Evolutionary conservation across 495 filamentous ascomycete species (phyloP).

Genomic region (Aspergillus steynii): DNA sequence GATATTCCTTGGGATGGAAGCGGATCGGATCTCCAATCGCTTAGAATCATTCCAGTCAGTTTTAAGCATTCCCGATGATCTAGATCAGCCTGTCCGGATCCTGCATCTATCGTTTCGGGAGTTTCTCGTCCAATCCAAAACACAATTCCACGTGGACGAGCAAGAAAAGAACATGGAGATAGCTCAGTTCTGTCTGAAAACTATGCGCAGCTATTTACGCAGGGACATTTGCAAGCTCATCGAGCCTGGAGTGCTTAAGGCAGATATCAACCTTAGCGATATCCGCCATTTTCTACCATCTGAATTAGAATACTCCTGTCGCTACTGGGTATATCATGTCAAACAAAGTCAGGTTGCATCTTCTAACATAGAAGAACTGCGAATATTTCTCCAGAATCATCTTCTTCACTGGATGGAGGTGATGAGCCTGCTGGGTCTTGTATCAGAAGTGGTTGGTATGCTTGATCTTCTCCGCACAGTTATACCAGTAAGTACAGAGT

Average conservation of each 20-base stretch:
- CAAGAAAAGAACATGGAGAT: constrained; percentile 5
- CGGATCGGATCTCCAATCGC: not conserved
- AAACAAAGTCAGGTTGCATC: constrained; percentile 26
- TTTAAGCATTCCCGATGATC: constrained; percentile 24
- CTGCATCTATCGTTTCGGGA: constrained; percentile 32
- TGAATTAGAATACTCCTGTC: constrained; percentile 43
- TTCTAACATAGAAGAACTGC: constrained; percentile 23
- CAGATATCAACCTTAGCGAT: constrained; percentile 19
- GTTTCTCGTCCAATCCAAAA: constrained; percentile 24
- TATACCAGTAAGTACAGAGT: constrained; percentile 9
- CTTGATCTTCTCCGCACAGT: constrained; percentile 3
- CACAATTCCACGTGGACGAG: constrained; percentile 32
- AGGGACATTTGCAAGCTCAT: constrained; percentile 41
- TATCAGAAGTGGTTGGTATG: constrained; percentile 26
- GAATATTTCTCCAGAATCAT: constrained; percentile 42
- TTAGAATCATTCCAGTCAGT: constrained; percentile 27
- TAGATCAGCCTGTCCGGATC: constrained; percentile 12
- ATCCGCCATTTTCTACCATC: constrained; percentile 27
- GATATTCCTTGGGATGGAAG: constrained; percentile 10
- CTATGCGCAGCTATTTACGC: constrained; percentile 30
- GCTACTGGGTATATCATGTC: constrained; percentile 46
- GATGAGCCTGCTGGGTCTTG: constrained; percentile 37
- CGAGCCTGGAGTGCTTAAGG: constrained; percentile 22
- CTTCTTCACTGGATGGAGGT: constrained; percentile 51
- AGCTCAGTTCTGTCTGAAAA: constrained; percentile 24